Base-by-base conservation (phyloP, 768 basidiomycete genomes). In the Lepiota brunneoincarnata region DNA sequence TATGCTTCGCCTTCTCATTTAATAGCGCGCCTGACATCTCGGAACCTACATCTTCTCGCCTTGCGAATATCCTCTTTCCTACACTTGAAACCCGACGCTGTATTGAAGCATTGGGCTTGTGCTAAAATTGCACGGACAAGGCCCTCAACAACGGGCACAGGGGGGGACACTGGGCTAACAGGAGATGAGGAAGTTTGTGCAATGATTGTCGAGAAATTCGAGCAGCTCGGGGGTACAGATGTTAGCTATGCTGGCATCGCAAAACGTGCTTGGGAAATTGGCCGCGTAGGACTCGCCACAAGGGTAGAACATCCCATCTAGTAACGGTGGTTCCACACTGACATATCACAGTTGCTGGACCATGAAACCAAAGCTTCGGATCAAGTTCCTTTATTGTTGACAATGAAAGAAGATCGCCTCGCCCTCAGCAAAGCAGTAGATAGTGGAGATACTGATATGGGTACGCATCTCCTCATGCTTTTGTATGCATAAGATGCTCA, bases 181-280 rank as follows among this genome's bases (percentile, higher is more conserved):
- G 86, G 82, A 18, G 94, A 97, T 59, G 87, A 87, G 35, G 86
- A 84, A 39, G 75, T 96, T 10, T 94, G 93, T 64, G 75, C 75
- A 44, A 69, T 83, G 54, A 96, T 99, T 55, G 94, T 98, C 4
- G 84, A 87, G 61, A 98, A 98, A 67, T 93, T 98, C 48, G 80
- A 89, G 65, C 83, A 82, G 53, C 76, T 95, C 36, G 91, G 91
- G 15, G 82, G 86, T 15, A 79, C 76, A 1, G 82, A 83, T 6
- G 92, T 97, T 15, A 93, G 90, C 63, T 98, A 93, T 67, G 94
- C 95, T 7, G 96, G 97, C 56, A 93, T 98, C 59, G 94, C 97
- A 3, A 86, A 85, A 67, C 84, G 86, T 42, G 95, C 96, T 26
- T 98, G 95, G 94, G 87, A 91, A 64, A 83, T 86, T 14, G 94